phyloP scores from a whole-genome alignment of 495 filamentous ascomycete species.

The Aspergillus sclerotioniger region DNA sequence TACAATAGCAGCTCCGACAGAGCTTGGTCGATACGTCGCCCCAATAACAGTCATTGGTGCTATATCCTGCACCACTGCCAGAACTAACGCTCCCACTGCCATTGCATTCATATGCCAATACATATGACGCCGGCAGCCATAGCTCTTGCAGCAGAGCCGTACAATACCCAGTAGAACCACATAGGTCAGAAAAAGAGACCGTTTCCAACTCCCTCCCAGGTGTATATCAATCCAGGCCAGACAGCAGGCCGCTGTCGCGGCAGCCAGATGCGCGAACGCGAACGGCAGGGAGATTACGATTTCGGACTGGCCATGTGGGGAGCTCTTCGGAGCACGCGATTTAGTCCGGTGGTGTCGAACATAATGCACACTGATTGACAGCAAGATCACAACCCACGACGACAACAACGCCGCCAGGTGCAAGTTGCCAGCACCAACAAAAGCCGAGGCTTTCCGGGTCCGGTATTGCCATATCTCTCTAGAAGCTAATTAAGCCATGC shows the following conservation, averaged over 20 bases:
- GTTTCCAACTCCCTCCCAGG: slow-evolving; percentile 16
- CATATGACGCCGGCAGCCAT: slow-evolving; percentile 2
- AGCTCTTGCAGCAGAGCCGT: slow-evolving; percentile 9
- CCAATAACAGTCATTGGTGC: slow-evolving; percentile 22
- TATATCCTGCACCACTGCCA: slow-evolving; percentile 18
- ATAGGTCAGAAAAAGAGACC: slow-evolving; percentile 20
- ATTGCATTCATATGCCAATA: slow-evolving; percentile 23
- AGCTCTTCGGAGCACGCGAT: background rate
- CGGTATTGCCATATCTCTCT: slow-evolving; percentile 20
- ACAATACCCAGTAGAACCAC: slow-evolving; percentile 14
- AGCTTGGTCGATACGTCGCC: slow-evolving; percentile 13
- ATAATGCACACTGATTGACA: slow-evolving; percentile 11
- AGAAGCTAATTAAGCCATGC: background rate
- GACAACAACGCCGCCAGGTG: slow-evolving; percentile 13
- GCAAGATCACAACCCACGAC: slow-evolving; percentile 13
- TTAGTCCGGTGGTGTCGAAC: slow-evolving; percentile 6
- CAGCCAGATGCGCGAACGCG: slow-evolving; percentile 19
- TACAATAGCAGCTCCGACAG: slow-evolving; percentile 9
- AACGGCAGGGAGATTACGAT: slow-evolving; percentile 12
- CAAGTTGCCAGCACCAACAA: slow-evolving; percentile 20
- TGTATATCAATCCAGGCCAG: slow-evolving; percentile 15
- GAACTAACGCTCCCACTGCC: slow-evolving; percentile 8
- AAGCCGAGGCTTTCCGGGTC: slow-evolving; percentile 14
- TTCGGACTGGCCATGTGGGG: background rate
- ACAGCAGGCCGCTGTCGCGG: slow-evolving; percentile 14